These are phyloP conservation scores for Petunia secreta DNA, from an alignment of 257 asterid genomes.

Conservation along the genomic window DNA sequence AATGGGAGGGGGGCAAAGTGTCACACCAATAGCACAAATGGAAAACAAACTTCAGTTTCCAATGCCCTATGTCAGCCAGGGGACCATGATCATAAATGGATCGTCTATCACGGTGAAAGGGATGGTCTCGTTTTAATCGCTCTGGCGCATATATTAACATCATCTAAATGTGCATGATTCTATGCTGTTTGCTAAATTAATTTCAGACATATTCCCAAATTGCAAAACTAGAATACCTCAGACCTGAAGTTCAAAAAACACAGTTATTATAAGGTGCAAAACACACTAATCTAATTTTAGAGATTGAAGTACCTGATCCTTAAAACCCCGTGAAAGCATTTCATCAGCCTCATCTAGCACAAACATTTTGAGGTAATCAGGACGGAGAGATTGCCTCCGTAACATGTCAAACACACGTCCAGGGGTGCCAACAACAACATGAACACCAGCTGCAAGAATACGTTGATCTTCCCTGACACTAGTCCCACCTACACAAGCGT, in stretches of 20 bases:
- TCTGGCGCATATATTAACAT: background rate
- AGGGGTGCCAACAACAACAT: constrained; percentile 88
- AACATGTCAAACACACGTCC: constrained; percentile 90
- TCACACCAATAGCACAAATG: background rate
- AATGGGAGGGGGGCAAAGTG: background rate
- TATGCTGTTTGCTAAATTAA: background rate
- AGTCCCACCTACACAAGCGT: constrained; percentile 90
- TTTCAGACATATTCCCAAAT: background rate
- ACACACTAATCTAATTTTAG: background rate
- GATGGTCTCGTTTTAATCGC: too few relatives aligned
- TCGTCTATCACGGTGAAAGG: too few relatives aligned
- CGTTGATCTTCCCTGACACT: constrained; percentile 88
- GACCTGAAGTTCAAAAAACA: background rate
- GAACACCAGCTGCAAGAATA: constrained; percentile 77
- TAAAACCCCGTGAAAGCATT: constrained; percentile 84
- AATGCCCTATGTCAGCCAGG: background rate
- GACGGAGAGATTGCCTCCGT: constrained; percentile 67
- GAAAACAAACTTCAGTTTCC: background rate
- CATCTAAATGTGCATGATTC: background rate
- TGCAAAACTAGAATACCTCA: background rate
- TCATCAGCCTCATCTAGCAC: constrained; percentile 92
- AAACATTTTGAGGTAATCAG: constrained; percentile 74
- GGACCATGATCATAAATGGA: too few relatives aligned
- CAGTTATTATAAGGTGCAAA: background rate
- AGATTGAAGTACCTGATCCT: constrained; percentile 64